A percentile compares a stretch with the other conserved stretches of the same genome.
Conservation (phyloP, 2,329 filamentous ascomycete genomes). For the Tolypocladium nubicola region DNA sequence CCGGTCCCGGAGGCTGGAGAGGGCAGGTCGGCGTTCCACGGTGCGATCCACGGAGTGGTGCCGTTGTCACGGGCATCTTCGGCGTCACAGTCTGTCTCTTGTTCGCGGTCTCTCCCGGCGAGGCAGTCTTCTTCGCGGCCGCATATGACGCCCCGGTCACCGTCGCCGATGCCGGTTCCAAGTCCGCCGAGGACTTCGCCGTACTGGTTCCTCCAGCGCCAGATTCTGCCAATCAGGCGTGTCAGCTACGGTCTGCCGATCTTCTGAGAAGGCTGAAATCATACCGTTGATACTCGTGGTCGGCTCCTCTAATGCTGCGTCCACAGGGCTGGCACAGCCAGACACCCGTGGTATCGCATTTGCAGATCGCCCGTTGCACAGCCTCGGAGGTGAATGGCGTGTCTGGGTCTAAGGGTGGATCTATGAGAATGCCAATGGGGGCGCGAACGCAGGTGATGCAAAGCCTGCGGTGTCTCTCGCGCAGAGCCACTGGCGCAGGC, state of each 20-base stretch:
- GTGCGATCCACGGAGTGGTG: slow-evolving; percentile 2
- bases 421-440: slow-evolving; percentile 49
- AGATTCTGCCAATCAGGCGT: slow-evolving; percentile 43
- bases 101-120: slow-evolving; percentile 65
- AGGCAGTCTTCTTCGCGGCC: slow-evolving; percentile 69
- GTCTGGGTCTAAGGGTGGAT: slow-evolving; percentile 31
- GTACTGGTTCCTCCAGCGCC: slow-evolving; percentile 84
- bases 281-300: slow-evolving; percentile 49
- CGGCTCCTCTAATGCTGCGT: slow-evolving; percentile 51
- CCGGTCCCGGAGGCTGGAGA: slow-evolving; percentile 9
- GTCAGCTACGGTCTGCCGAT: background rate
- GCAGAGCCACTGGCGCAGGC: slow-evolving; percentile 55
- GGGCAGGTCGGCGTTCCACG: slow-evolving; percentile 10
- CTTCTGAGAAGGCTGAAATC: slow-evolving; percentile 6
- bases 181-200: slow-evolving; percentile 69
- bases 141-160: slow-evolving; percentile 79
- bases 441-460: slow-evolving; percentile 66
- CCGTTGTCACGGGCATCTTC: slow-evolving; percentile 50
- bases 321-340: slow-evolving; percentile 87
- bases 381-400: slow-evolving; percentile 39
- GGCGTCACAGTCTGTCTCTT: slow-evolving; percentile 79
- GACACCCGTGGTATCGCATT: slow-evolving; percentile 45
- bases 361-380: slow-evolving; percentile 46
- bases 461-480: slow-evolving; percentile 68
- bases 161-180: slow-evolving; percentile 80